Evolutionary conservation across 805 yeast species (phyloP), one percentile per base, ranked within the genome.

Genomic region (Saccharomycopsis synnaedendra): DNA sequence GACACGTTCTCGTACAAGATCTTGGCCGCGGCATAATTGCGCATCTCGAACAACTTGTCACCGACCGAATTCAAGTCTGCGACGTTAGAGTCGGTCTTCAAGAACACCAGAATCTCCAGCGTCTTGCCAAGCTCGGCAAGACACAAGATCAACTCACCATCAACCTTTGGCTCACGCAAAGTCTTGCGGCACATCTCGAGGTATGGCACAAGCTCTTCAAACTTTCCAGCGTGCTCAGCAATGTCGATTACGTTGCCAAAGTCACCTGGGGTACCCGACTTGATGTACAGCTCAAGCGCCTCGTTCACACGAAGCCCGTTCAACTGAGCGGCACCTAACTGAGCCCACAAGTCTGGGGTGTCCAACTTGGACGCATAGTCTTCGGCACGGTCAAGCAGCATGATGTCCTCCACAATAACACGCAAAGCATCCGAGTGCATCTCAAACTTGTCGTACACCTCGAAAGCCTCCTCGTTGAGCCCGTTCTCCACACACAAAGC

Each of bases 381-480:
- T 60, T 83, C 90, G 61, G 95, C 98, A 63, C 97, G 82, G 66
- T 93, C 98, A 50, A 93, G 77, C 3, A 96, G 86, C 84, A 90
- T 75, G 56, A 93, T 72, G 59, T 93, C 93, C 58, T 90, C 98
- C 51, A 87, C 90, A 59, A 93, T 72, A 11, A 93, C 97, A 55
- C 76, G 80, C 75, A 93, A 74, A 33, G 98, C 98, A 50, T 85
- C 82, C 11, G 73, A 57, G 60, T 82, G 72, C 64, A 80, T 71
- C 57, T 84, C 88, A 63, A 85, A 80, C 70, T 85, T 88, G 65
- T 86, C 80, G 64, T 87, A 90, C 44, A 90, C 85, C 64, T 85
- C 89, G 62, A 85, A 85, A 0, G 97, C 98, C 67, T 93, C 98
- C 68, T 93, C 97, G 58, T 76, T 72, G 57, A 93, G 74, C 43